Conservation (phyloP, 768 basidiomycete genomes). For the Amanita inopinata region DNA sequence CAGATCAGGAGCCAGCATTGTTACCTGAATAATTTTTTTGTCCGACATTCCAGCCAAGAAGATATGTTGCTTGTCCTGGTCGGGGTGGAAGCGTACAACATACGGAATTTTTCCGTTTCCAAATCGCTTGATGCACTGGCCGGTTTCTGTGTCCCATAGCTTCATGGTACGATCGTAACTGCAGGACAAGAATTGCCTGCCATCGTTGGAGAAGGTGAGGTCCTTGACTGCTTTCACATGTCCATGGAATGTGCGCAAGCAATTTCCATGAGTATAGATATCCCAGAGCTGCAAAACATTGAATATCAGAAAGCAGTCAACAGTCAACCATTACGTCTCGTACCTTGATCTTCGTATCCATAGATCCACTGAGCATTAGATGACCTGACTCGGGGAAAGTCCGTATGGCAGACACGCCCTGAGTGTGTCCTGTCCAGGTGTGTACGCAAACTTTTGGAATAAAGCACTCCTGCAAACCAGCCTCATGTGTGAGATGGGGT, state of each 20-base stretch:
- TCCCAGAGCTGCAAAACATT: constrained; percentile 78
- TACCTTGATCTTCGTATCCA: constrained; percentile 99
- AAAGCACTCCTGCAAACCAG: constrained; percentile 83
- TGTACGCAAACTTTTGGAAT: constrained; percentile 94
- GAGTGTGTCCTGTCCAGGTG: constrained; percentile 97
- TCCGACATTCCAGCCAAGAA: constrained; percentile 99
- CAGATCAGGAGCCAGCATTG: constrained; percentile 12
- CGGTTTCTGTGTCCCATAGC: constrained; percentile 98
- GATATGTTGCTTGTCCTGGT: constrained; percentile 90
- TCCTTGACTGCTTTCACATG: constrained; percentile 97
- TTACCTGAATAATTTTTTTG: constrained; percentile 97
- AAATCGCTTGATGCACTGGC: constrained; percentile 94
- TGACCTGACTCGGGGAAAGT: constrained; percentile 91
- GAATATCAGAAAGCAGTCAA: constrained; percentile 1
- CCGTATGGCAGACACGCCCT: constrained; percentile 89
- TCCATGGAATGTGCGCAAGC: constrained; percentile 93
- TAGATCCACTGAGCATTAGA: constrained; percentile 84
- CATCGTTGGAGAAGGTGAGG: constrained; percentile 90
- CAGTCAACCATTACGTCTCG: constrained; percentile 2
- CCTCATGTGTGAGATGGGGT: constrained; percentile 69
- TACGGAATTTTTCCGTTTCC: constrained; percentile 97
- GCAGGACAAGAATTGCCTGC: constrained; percentile 81
- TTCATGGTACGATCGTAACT: constrained; percentile 97
- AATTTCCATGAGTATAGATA: constrained; percentile 93
- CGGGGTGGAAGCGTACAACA: constrained; percentile 92